phyloP scores from a whole-genome alignment of 352 stramenopile genomes.

The Thraustotheca clavata region DNA sequence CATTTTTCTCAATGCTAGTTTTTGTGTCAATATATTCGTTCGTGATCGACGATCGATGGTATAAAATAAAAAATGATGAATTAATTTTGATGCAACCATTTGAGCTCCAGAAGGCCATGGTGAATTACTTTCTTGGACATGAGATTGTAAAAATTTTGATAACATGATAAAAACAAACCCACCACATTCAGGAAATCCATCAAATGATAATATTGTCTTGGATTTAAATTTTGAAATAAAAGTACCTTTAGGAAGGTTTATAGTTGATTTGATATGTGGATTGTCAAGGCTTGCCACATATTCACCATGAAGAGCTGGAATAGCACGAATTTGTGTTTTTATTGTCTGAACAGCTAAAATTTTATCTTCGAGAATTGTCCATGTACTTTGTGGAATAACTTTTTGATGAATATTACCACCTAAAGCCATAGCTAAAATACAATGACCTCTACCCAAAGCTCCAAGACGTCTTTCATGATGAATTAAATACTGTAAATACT shows the following conservation, averaged over 20 bases:
- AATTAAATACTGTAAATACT: neutral
- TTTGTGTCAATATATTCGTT: neutral
- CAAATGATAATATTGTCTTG: slow-evolving; percentile 1
- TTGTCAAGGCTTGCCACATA: neutral
- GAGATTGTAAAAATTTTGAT: neutral
- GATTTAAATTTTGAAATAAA: neutral
- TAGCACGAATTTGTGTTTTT: neutral
- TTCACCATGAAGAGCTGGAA: slow-evolving; percentile 14
- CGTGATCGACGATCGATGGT: neutral
- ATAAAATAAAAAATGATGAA: neutral
- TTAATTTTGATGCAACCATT: neutral
- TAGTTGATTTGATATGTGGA: too few species aligned
- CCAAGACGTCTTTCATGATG: neutral
- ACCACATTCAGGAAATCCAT: slow-evolving; percentile 14
- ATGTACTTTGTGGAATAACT: neutral
- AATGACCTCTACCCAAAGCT: slow-evolving; percentile 3
- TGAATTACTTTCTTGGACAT: neutral
- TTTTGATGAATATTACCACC: neutral
- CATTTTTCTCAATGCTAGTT: neutral
- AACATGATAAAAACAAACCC: neutral
- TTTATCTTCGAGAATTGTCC: slow-evolving; percentile 17
- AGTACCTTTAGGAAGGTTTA: too few species aligned
- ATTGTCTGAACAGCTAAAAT: neutral
- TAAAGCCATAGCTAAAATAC: neutral
- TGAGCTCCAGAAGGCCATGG: neutral